phyloP scores from a whole-genome alignment of 129 eudicot genomes.

The Ambrosia trifida region DNA sequence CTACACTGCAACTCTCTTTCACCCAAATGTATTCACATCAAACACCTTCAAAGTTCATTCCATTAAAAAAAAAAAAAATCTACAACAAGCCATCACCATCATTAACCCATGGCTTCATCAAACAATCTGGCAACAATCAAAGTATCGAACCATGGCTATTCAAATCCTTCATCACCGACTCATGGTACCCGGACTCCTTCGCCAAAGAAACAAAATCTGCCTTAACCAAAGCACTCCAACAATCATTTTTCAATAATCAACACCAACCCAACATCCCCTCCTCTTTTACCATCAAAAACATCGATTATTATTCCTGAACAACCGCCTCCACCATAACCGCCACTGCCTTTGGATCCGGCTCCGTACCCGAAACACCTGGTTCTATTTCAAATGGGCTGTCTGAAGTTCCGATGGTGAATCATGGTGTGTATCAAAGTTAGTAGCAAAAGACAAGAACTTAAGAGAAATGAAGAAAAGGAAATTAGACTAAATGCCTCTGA shows the following conservation, averaged over 20 bases:
- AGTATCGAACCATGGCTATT: conserved; percentile 79
- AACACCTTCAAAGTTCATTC: not conserved
- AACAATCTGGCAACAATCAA: conserved; percentile 48
- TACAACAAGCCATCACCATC: not conserved
- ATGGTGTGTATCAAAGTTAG: too few species aligned
- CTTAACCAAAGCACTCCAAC: conserved; percentile 62
- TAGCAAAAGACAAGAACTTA: too few species aligned
- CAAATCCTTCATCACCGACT: conserved; percentile 46
- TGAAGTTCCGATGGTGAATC: too few species aligned
- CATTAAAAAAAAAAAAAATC: not conserved
- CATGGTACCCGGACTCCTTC: conserved; percentile 68
- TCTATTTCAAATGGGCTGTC: too few species aligned
- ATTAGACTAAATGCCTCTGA: conserved; percentile 32
- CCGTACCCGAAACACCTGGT: conserved; percentile 49
- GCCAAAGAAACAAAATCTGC: conserved; percentile 61
- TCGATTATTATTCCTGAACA: too few species aligned
- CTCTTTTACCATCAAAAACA: not conserved
- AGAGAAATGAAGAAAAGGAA: too few species aligned
- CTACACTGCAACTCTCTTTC: not conserved
- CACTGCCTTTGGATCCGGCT: conserved; percentile 27
- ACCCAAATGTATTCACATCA: not conserved
- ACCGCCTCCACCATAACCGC: conserved; percentile 38
- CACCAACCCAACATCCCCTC: not conserved
- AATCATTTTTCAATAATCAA: conserved; percentile 30
- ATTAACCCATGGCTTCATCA: conserved; percentile 57